Evolutionary conservation across 1,284 basidiomycete species (phyloP).

Genomic region (Trichosporon ovoides): DNA sequence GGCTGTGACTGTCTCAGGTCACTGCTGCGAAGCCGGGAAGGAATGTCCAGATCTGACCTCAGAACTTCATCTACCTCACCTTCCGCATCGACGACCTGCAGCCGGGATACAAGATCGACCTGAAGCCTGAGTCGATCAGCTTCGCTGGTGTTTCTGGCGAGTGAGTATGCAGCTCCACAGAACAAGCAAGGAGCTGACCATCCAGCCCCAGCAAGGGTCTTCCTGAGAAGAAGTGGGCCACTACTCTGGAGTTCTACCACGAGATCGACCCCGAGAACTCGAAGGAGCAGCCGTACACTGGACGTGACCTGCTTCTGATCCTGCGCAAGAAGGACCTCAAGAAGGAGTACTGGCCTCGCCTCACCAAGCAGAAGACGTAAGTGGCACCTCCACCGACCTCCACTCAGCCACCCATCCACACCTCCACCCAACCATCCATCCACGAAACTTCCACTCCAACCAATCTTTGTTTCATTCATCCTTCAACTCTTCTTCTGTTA

Average conservation of each 20-base stretch:
- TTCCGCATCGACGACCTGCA: slow-evolving; percentile 77
- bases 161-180: slow-evolving; percentile 55
- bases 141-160: slow-evolving; percentile 68
- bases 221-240: slow-evolving; percentile 62
- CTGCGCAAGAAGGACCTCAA: slow-evolving; percentile 74
- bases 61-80: slow-evolving; percentile 80
- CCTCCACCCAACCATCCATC: too few species aligned
- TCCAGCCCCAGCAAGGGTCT: slow-evolving; percentile 54
- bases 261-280: slow-evolving; percentile 74
- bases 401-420: too few species aligned
- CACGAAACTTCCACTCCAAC: too few species aligned
- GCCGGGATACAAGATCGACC: slow-evolving; percentile 58
- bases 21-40: too few species aligned
- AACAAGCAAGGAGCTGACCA: background rate
- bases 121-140: slow-evolving; percentile 60
- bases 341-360: slow-evolving; percentile 78
- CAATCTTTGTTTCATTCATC: too few species aligned
- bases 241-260: slow-evolving; percentile 65
- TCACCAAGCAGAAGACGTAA: slow-evolving; percentile 72
- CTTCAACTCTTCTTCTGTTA: background rate
- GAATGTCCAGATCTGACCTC: slow-evolving; percentile 4
- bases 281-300: slow-evolving; percentile 56
- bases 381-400: too few species aligned
- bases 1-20: background rate
- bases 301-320: slow-evolving; percentile 61